These are phyloP conservation scores for Rhynchosporium agropyri DNA, from an alignment of 2,329 filamentous ascomycete species.

Conservation along the genomic window DNA sequence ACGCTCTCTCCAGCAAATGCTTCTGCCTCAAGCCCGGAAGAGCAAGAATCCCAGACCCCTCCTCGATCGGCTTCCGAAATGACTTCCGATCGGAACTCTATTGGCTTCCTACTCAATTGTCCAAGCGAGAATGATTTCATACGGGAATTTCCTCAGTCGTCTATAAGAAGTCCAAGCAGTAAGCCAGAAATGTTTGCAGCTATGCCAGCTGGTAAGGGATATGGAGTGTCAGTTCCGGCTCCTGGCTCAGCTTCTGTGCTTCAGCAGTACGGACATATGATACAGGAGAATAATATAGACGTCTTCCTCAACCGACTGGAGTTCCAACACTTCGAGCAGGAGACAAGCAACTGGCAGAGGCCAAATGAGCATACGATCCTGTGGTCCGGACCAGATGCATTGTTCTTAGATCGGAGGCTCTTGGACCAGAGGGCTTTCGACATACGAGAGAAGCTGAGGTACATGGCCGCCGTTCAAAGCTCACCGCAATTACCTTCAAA, in stretches of 20 bases:
- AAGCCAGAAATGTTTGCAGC: slow-evolving; percentile 24
- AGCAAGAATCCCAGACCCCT: slow-evolving; percentile 26
- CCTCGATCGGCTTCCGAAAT: slow-evolving; percentile 33
- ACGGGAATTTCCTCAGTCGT: slow-evolving; percentile 37
- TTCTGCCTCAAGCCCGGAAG: slow-evolving; percentile 35
- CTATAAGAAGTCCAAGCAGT: slow-evolving; percentile 32
- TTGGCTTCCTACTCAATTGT: slow-evolving; percentile 41
- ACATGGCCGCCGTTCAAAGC: slow-evolving; percentile 31
- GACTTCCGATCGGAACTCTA: slow-evolving; percentile 40
- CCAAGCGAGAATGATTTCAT: slow-evolving; percentile 39
- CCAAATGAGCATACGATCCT: slow-evolving; percentile 32
- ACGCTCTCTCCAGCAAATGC: not conserved
- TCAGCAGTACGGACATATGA: slow-evolving; percentile 28
- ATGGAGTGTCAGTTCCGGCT: slow-evolving; percentile 18
- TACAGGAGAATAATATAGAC: slow-evolving; percentile 32
- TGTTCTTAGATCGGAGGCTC: slow-evolving; percentile 30
- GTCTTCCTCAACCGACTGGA: slow-evolving; percentile 37
- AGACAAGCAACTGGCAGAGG: slow-evolving; percentile 36
- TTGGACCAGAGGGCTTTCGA: slow-evolving; percentile 38
- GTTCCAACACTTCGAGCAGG: slow-evolving; percentile 37
- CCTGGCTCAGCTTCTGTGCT: slow-evolving; percentile 14
- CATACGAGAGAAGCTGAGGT: slow-evolving; percentile 39
- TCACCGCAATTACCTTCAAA: slow-evolving; percentile 31
- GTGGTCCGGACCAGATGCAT: slow-evolving; percentile 31
- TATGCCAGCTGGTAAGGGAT: slow-evolving; percentile 16